These are phyloP conservation scores for Candida peoriensis DNA, from an alignment of 805 yeast genomes.

Conservation along the genomic window DNA sequence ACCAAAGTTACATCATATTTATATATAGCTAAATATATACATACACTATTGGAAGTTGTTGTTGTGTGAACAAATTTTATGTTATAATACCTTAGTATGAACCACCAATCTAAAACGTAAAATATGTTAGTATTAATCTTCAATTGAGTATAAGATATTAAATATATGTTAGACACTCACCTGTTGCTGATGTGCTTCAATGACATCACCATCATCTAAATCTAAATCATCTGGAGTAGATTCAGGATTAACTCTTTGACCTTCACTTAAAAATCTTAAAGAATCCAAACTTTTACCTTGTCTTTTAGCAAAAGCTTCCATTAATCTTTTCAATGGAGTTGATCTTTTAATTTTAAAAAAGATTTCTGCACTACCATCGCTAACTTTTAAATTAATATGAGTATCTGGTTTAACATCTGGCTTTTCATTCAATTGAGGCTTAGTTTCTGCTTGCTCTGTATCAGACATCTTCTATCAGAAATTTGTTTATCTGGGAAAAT, in stretches of 20 bases:
- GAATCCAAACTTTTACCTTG: constrained; percentile 85
- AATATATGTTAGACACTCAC: constrained; percentile 41
- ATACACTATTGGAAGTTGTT: no score
- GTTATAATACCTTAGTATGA: no score
- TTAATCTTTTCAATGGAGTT: constrained; percentile 87
- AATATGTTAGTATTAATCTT: constrained; percentile 19
- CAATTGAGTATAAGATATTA: no score
- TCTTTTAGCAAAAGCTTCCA: constrained; percentile 98
- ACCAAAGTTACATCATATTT: no score
- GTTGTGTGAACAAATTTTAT: no score
- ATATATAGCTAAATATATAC: no score
- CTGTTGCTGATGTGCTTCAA: constrained; percentile 97
- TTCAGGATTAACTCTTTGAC: constrained; percentile 80
- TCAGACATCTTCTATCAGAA: constrained; percentile 25
- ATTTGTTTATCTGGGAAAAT: no score
- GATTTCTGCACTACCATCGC: constrained; percentile 91
- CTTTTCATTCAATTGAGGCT: constrained; percentile 29
- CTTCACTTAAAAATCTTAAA: constrained; percentile 87
- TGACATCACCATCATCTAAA: constrained; percentile 92
- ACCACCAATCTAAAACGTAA: constrained; percentile 17
- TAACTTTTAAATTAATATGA: constrained; percentile 89
- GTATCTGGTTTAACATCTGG: constrained; percentile 62
- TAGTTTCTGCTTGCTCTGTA: constrained; percentile 27
- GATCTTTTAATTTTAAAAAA: constrained; percentile 91
- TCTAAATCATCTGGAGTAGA: constrained; percentile 92